These are phyloP conservation scores for Solanum pinnatisectum DNA, from an alignment of 257 asterid species.

Conservation along the genomic window DNA sequence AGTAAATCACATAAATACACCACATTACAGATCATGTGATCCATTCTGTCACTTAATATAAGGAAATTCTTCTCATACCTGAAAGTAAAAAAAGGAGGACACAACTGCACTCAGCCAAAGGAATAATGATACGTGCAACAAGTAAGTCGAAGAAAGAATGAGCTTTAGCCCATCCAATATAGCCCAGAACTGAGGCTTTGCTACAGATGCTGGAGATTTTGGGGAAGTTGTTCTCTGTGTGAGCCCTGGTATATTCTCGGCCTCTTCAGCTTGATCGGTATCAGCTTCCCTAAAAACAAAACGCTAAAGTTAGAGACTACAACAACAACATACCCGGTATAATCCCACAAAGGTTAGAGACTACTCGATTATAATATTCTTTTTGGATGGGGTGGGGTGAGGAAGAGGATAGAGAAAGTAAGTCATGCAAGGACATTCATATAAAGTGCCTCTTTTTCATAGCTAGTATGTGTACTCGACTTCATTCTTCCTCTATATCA, in stretches of 20 bases:
- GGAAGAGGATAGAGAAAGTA: neutral
- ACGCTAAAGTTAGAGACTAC: neutral
- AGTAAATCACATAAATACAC: neutral
- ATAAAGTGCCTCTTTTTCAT: neutral
- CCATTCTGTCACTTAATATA: neutral
- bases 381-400: neutral
- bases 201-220: slow-evolving; percentile 26
- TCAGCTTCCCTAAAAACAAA: slow-evolving; percentile 51
- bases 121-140: slow-evolving; percentile 74
- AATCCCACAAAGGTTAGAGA: neutral
- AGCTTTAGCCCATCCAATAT: slow-evolving; percentile 82
- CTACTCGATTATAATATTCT: neutral
- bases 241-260: slow-evolving; percentile 32
- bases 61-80: slow-evolving; percentile 37
- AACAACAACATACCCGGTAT: neutral
- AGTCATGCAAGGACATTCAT: neutral
- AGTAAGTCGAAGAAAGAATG: slow-evolving; percentile 69
- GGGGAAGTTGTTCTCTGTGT: slow-evolving; percentile 41
- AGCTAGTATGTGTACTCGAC: neutral
- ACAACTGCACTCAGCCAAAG: slow-evolving; percentile 88
- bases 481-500: neutral
- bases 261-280: slow-evolving; percentile 24
- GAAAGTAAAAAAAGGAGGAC: slow-evolving; percentile 96
- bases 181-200: slow-evolving; percentile 68
- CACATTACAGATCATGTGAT: neutral